Base-by-base conservation (phyloP, 768 basidiomycete genomes). In the button mushroom (Agaricus bisporus) region DNA sequence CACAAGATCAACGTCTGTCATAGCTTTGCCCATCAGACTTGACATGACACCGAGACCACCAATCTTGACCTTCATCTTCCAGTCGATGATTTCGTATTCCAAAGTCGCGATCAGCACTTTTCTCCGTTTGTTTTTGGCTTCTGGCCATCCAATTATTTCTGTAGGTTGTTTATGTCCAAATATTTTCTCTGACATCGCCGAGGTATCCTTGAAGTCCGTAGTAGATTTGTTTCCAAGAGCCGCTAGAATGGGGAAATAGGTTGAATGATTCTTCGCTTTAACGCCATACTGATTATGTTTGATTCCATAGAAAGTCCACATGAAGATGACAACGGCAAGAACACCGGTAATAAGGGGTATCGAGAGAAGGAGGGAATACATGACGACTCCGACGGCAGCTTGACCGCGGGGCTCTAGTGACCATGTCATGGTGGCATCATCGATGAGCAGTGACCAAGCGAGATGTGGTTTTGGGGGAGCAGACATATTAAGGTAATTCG, bases 11-110 rank as follows among this genome's bases (percentile, higher is more conserved):
- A 95, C 94, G 64, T 97, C 94, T 44, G 88, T 90, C 94, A 97
- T 97, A 5, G 94, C 93, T 69, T 95, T 97, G 58, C 94, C 94
- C 94, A 97, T 97, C 35, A 97, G 75, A 68, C 86, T 86, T 3
- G 94, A 95, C 94, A 97, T 97, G 73, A 95, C 94, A 76, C 94
- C 94, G 17, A 97, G 78, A 69, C 94, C 94, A 72, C 94, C 94
- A 59, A 95, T 95, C 77, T 95, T 95, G 75, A 97, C 94, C 70
- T 97, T 97, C 57, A 95, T 70, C 70, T 95, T 95, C 93, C 94
- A 97, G 64, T 95, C 94, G 63, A 97, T 84, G 64, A 97, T 89
- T 68, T 97, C 94, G 70, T 97, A 97, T 70, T 97, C 94, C 48
- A 97, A 77, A 0, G 94, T 95, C 15, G 94, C 74, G 56, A 97